Evolutionary conservation across 305 asterid genomes (phyloP).

Genomic region (Fraxinus paxiana): DNA sequence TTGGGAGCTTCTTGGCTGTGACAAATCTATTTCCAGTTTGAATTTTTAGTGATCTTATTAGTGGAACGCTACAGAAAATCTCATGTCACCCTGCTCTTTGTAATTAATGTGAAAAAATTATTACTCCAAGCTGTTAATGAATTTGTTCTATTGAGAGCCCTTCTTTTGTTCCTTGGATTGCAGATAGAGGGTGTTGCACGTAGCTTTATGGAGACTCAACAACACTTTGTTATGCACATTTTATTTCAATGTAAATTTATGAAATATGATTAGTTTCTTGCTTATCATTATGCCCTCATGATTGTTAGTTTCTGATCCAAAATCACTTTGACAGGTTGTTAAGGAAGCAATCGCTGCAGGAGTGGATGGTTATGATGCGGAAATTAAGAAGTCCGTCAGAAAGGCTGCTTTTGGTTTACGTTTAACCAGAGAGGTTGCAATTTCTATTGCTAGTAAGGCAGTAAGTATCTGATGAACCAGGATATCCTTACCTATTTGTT

Average conservation of each 20-base stretch:
- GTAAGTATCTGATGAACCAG: constrained; percentile 47
- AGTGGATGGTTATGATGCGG: constrained; percentile 73
- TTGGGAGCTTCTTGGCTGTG: not conserved
- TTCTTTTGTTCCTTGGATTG: not conserved
- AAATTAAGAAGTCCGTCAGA: constrained; percentile 62
- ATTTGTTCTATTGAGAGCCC: not conserved
- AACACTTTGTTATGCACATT: not conserved
- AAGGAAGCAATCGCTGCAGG: constrained; percentile 82
- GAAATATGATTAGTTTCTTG: constrained; percentile 1
- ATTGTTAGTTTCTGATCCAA: constrained; percentile 13
- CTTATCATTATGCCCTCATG: constrained; percentile 15
- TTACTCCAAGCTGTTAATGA: not conserved
- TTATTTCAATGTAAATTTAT: not conserved
- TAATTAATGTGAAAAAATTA: not conserved
- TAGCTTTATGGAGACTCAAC: not conserved
- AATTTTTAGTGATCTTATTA: not conserved
- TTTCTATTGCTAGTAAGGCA: constrained; percentile 82
- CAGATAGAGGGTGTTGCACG: not conserved
- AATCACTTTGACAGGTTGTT: constrained; percentile 53
- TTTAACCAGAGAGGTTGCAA: constrained; percentile 81
- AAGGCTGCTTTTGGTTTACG: constrained; percentile 94
- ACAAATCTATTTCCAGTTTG: not conserved
- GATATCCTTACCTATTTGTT: constrained; percentile 17
- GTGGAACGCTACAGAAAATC: not conserved
- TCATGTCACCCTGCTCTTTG: not conserved